A percentile compares a stretch with the other conserved stretches of the same genome.
phyloP scores from a whole-genome alignment of 306 rosid species.

The Trichosanthes cucumerina region DNA sequence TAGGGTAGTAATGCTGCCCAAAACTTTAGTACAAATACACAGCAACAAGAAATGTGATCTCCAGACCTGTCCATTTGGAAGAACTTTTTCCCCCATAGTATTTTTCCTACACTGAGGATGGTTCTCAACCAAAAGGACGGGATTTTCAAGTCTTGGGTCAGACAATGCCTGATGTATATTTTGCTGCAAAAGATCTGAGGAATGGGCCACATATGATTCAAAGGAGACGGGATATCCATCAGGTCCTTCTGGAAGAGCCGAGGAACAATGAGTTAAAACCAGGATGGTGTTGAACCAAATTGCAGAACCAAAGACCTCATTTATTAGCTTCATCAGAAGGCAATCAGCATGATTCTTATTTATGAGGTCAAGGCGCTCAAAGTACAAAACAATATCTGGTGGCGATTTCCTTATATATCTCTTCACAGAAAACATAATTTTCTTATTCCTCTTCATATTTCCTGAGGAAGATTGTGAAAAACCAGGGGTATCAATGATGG shows the following conservation, averaged over 20 bases:
- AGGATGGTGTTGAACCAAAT: constrained; percentile 91
- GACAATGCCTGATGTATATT: constrained; percentile 71
- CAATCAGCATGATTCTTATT: constrained; percentile 34
- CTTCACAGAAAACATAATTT: constrained; percentile 63
- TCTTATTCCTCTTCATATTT: constrained; percentile 68
- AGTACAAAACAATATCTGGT: constrained; percentile 84
- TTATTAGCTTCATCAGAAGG: constrained; percentile 58
- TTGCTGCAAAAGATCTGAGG: constrained; percentile 56
- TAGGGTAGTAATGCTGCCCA: constrained; percentile 66
- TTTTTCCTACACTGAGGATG: constrained; percentile 73
- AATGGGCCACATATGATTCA: constrained; percentile 49
- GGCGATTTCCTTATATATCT: constrained; percentile 72
- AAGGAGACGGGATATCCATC: constrained; percentile 52
- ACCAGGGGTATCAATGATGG: constrained; percentile 90
- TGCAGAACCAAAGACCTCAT: constrained; percentile 74
- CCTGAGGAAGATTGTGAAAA: constrained; percentile 47
- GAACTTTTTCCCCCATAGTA: constrained; percentile 66
- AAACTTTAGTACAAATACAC: constrained; percentile 76
- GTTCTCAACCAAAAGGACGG: constrained; percentile 82
- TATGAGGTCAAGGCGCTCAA: constrained; percentile 76
- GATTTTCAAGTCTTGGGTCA: constrained; percentile 81
- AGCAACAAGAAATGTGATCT: constrained; percentile 66
- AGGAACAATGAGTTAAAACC: constrained; percentile 87
- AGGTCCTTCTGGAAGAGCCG: constrained; percentile 71
- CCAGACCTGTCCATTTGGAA: constrained; percentile 97